Evolutionary conservation across 2,329 filamentous ascomycete genomes (phyloP), one percentile per base, ranked within the genome.

Genomic region (Fusarium gaditjirri): DNA sequence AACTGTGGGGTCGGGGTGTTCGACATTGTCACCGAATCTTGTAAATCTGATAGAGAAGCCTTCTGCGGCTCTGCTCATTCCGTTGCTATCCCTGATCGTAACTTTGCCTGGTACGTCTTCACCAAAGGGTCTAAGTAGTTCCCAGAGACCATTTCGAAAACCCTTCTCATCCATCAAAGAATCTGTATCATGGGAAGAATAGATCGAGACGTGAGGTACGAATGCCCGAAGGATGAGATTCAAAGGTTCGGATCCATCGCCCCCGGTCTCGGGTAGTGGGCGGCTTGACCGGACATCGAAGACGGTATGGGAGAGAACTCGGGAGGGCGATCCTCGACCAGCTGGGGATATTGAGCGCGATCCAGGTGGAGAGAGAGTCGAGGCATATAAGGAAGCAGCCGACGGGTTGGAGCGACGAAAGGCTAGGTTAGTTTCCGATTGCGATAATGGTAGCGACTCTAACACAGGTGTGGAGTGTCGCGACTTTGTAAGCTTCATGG

Each of bases 1-100:
- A 14, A 76, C 68, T 21, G 77, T 75, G 14, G 83, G 80, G 57
- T 88, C 85, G 4, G 87, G 86, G 53, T 84, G 81, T 74, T 89
- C 87, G 21, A 90, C 78, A 27, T 86, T 84, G 72, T 88, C 85
- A 4, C 90, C 90, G 60, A 97, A 89, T 65, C 90, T 88, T 9
- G 92, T 90, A 80, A 99, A 98, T 61, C 94, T 92, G 64, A 99
- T 88, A 2, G 94, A 92, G 81, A 94, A 99, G 80, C 98, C 94
- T 61, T 98, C 95, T 84, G 93, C 95, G 42, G 90, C 89, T 78
- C 90, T 90, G 79, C 94, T 95, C 46, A 92, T 89, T 13, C 96
- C 95, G 74, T 93, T 91, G 78, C 95, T 98, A 82, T 99, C 96
- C 76, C 96, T 87, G 61, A 98, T 92, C 7, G 93, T 93, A 56